These are phyloP conservation scores for Peronospora farinosa DNA, from an alignment of 352 stramenopile species.

Conservation along the genomic window DNA sequence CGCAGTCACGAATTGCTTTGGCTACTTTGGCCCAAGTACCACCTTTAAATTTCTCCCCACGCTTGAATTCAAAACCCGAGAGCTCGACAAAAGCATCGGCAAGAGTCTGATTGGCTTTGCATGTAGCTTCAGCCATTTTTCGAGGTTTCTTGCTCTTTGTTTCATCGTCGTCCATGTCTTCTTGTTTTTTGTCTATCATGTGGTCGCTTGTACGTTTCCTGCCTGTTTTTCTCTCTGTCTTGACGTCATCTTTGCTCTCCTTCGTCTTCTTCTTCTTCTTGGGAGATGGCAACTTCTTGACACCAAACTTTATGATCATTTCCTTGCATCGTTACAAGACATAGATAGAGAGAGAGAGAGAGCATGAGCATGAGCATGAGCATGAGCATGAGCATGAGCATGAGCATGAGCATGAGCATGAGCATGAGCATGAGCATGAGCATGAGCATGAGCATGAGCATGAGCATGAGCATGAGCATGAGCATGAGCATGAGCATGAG, in stretches of 20 bases:
- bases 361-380: not conserved
- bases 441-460: not conserved
- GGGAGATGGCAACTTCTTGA: slow-evolving; percentile 31
- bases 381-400: not conserved
- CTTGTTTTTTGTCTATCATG: slow-evolving; percentile 32
- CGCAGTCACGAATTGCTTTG: slow-evolving; percentile 71
- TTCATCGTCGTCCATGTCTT: slow-evolving; percentile 40
- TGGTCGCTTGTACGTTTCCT: slow-evolving; percentile 10
- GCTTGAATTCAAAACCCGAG: slow-evolving; percentile 85
- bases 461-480: not conserved
- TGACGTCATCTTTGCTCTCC: slow-evolving; percentile 23
- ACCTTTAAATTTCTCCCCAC: slow-evolving; percentile 80
- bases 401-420: not conserved
- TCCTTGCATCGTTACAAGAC: slow-evolving; percentile 28
- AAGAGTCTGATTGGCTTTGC: slow-evolving; percentile 63
- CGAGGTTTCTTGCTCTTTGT: slow-evolving; percentile 47
- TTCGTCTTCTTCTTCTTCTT: slow-evolving; percentile 55
- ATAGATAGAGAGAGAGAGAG: not conserved
- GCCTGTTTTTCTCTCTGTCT: slow-evolving; percentile 17
- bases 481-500: not conserved
- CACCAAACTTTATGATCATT: slow-evolving; percentile 76
- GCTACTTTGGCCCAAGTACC: slow-evolving; percentile 85
- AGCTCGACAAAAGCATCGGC: slow-evolving; percentile 75
- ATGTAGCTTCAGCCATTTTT: slow-evolving; percentile 48
- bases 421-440: not conserved